phyloP scores from a whole-genome alignment of 2,329 filamentous ascomycete genomes.

The Colletotrichum magnum region DNA sequence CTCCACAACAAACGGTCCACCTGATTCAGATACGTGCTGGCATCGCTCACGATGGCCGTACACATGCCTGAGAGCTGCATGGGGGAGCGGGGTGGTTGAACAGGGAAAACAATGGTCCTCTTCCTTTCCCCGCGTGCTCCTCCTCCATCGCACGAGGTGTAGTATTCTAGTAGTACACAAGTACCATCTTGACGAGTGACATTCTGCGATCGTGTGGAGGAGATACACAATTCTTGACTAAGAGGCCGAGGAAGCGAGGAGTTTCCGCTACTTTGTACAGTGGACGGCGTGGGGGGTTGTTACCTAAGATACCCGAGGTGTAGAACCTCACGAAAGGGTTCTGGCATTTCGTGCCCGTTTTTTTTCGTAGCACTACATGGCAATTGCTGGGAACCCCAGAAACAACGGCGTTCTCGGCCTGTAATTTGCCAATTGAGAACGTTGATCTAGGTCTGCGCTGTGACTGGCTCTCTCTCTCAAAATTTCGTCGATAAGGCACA shows the following conservation, averaged over 20 bases:
- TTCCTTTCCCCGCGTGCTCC: constrained; percentile 7
- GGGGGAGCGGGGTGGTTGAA: constrained; percentile 11
- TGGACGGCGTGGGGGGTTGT: constrained; percentile 13
- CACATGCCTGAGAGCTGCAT: constrained; percentile 15
- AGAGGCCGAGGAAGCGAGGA: neutral
- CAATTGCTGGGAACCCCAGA: neutral
- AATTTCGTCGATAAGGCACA: neutral
- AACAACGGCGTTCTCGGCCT: neutral
- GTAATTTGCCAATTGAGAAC: neutral
- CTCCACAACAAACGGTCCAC: constrained; percentile 20
- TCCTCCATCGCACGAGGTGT: neutral
- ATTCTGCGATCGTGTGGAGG: constrained; percentile 17
- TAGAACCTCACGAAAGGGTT: neutral
- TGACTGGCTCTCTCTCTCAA: neutral
- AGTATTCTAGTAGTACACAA: too few species aligned
- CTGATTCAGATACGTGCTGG: constrained; percentile 18
- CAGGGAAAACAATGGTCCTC: neutral
- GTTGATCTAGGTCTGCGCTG: neutral
- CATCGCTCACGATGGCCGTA: constrained; percentile 14
- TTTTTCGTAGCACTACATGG: neutral
- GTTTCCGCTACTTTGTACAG: constrained; percentile 15
- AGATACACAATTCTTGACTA: constrained; percentile 9
- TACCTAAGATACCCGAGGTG: constrained; percentile 3
- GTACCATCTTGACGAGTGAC: constrained; percentile 2
- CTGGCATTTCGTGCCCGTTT: neutral